Percentiles rank a stretch among this genome's conserved stretches.
Evolutionary conservation across 371 early-diverging fungal genomes (phyloP).

Genomic region (Rhizopus delemar): DNA sequence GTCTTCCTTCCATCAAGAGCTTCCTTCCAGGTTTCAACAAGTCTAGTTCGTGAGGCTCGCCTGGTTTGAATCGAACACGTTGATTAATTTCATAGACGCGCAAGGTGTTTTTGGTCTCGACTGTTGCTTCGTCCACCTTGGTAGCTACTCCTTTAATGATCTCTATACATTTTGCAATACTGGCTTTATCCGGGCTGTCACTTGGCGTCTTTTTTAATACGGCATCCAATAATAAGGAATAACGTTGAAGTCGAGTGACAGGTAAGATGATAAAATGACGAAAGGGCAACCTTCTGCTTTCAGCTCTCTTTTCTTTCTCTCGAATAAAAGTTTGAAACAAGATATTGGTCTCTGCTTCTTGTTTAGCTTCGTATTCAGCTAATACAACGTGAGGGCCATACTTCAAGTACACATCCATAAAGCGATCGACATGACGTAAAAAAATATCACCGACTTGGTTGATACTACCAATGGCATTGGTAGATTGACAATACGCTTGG

Average conservation of each 20-base stretch:
- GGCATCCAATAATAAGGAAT: slow-evolving; percentile 82
- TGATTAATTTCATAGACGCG: slow-evolving; percentile 37
- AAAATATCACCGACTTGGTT: slow-evolving; percentile 88
- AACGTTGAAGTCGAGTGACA: slow-evolving; percentile 86
- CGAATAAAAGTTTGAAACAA: slow-evolving; percentile 76
- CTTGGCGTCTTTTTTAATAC: slow-evolving; percentile 81
- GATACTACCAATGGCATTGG: slow-evolving; percentile 55
- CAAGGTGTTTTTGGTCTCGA: slow-evolving; percentile 29
- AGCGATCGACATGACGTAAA: slow-evolving; percentile 62
- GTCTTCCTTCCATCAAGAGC: slow-evolving; percentile 75
- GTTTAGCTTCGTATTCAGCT: slow-evolving; percentile 79
- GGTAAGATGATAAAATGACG: slow-evolving; percentile 64
- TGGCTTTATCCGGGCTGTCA: slow-evolving; percentile 50
- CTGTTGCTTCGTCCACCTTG: slow-evolving; percentile 38
- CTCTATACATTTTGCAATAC: slow-evolving; percentile 60
- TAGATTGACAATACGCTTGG: slow-evolving; percentile 64
- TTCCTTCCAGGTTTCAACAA: slow-evolving; percentile 71
- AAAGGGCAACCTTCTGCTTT: slow-evolving; percentile 65
- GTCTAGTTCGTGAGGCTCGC: slow-evolving; percentile 56
- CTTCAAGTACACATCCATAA: slow-evolving; percentile 72
- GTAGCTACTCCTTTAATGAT: slow-evolving; percentile 70
- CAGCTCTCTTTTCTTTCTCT: slow-evolving; percentile 63
- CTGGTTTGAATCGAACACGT: slow-evolving; percentile 49
- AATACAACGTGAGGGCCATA: slow-evolving; percentile 88
- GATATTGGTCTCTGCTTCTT: slow-evolving; percentile 67